Evolutionary conservation across 148 eudicot species (phyloP), one percentile per base, ranked within the genome.

Genomic region (Chenopodium quinoa): DNA sequence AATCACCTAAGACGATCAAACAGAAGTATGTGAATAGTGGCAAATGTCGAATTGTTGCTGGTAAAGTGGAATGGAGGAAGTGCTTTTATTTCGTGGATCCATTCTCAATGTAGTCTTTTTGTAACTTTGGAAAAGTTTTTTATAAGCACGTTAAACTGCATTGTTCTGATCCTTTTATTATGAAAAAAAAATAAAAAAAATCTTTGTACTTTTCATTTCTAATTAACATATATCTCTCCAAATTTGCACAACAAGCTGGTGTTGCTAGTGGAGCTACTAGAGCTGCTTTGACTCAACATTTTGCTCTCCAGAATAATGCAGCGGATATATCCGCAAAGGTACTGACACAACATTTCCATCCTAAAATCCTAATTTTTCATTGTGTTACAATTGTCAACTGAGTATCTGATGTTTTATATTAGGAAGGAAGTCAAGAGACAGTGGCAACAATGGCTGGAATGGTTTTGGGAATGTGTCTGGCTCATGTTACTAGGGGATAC

Each of bases 381-480:
- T 37, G 5, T 75, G 17, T 65, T 58, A 75, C 11, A 17, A 20
- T 20, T 83, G 19, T 60, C 73, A 65, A 81, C 67, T 47, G 60
- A 75, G 75, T 27, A 58, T 44, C 76, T 62, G 4, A 22, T 84
- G 63, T 72, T 87, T 32, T 77, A 37, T 77, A 75, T 71, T 67
- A 96, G 99, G 99, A 96, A 90, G 99, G 99, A 83, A 96, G 99
- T 85, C 99, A 96, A 88, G 99, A 96, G 88, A 94, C 98, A 1
- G 85, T 94, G 78, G 99, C 99, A 75, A 96, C 99, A 66, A 96
- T 96, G 97, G 82, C 89, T 78, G 99, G 99, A 75, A 96, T 96
- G 99, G 99, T 98, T 46, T 52, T 92, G 40, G 99, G 99, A 84
- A 96, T 96, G 99, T 83, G 94, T 75, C 97, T 96, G 64, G 97